Evolutionary conservation across 1,284 basidiomycete species (phyloP), one percentile per base, ranked within the genome.

Genomic region (Sanguinoderma infundibulare): DNA sequence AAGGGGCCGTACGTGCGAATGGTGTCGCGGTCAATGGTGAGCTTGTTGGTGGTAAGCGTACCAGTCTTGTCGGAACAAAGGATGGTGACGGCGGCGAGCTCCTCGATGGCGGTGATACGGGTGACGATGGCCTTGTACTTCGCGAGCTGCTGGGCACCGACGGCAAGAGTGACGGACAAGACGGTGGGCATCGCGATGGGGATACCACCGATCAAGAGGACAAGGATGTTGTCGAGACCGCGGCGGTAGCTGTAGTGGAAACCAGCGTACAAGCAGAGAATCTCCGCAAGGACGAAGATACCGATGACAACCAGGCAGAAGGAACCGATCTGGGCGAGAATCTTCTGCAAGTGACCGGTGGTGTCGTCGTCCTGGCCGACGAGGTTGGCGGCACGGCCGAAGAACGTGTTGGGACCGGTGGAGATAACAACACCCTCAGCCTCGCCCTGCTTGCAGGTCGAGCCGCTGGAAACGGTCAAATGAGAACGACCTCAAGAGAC

Each of bases 61-160:
- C 95, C 95, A 34, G 95, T 98, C 87, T 98, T 97, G 85, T 98
- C 96, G 60, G 96, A 97, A 81, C 95, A 97, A 61, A 98, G 84
- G 72, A 98, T 98, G 73, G 95, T 97, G 73, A 98, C 96, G 82
- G 95, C 96, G 52, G 95, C 96, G 72, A 98, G 84, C 78, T 97
- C 95, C 78, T 98, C 96, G 65, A 98, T 98, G 69, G 96, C 96
- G 35, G 96, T 98, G 83, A 98, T 98, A 85, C 95, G 94, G 65
- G 95, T 97, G 77, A 98, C 96, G 69, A 98, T 98, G 67, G 95
- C 96, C 86, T 98, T 96, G 87, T 97, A 95, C 85, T 96, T 97
- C 73, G 96, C 96, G 70, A 98, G 90, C 77, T 98, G 96, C 80
- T 97, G 95, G 61, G 96, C 96, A 81, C 96, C 96, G 75, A 98